Base-by-base conservation (phyloP, 176 grass and related monocot species). In the Coix lacrymajobi region DNA sequence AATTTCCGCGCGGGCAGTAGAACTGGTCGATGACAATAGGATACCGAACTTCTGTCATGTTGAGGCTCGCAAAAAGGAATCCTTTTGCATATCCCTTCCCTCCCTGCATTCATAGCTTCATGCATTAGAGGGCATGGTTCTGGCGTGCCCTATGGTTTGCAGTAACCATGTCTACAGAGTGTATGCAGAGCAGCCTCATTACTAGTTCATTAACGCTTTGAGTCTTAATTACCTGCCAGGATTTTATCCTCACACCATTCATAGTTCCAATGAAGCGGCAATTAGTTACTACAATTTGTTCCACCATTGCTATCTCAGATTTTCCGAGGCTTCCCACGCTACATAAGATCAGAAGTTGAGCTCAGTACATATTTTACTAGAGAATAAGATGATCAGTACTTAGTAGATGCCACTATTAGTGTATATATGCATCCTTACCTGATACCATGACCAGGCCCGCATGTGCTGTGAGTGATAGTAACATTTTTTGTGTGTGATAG, bases 401-500 rank as follows among this genome's bases (percentile, higher is more conserved):
- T 34, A 30, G 11, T 30, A 76, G 20, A 75, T 8, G 11, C 19
- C 13, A 44, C 31, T 5, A 11, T 30, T 14, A 26, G 29, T 46
- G 4, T 9, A n/a, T 22, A 22, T 49, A 17, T 25, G 30, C 24
- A 56, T 81, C 29, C n/a, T n/a, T 81, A 97, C 94, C 91, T 94
- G 89, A 97, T 85, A 29, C 94, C 92, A 45, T 97, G 94, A 16
- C 91, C 94, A 6, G 94, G 94, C 22, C 94, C 94, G n/a, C 94
- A 97, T 0, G 11, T 60, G 62, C 52, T 81, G 11, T 39, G 5
- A 31, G 43, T 81, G 28, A 97, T 38, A 3, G 74, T 80, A 19
- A 92, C 65, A 65, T 94, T 46, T 1, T 20, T 86, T 39, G 67
- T 84, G 8, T 36, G 5, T 1, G 87, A 68, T 39, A 90, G 78